Percentiles rank a stretch among this genome's conserved stretches.
Evolutionary conservation across 2,329 filamentous ascomycete genomes (phyloP).

Genomic region (Aureobasidium pullulans): DNA sequence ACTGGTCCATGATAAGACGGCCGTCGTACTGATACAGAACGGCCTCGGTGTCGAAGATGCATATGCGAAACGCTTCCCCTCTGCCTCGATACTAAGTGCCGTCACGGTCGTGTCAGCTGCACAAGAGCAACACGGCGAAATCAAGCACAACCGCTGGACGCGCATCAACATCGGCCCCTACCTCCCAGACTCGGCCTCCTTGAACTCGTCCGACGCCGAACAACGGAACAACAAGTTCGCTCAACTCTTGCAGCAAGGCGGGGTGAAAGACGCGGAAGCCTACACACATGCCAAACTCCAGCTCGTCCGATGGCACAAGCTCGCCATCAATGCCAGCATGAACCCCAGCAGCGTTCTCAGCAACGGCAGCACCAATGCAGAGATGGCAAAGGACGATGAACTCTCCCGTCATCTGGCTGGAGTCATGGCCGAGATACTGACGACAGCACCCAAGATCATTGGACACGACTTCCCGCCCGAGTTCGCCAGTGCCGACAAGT

Average conservation of each 20-base stretch:
- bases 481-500: constrained; percentile 56
- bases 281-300: constrained; percentile 61
- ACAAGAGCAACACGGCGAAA: constrained; percentile 54
- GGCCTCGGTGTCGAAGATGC: constrained; percentile 63
- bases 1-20: constrained; percentile 47
- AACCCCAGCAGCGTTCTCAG: constrained; percentile 64
- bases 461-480: constrained; percentile 52
- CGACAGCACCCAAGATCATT: constrained; percentile 55
- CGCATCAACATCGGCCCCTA: constrained; percentile 63
- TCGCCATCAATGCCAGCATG: constrained; percentile 69
- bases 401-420: constrained; percentile 54
- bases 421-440: constrained; percentile 64
- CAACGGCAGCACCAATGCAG: constrained; percentile 56
- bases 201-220: constrained; percentile 28
- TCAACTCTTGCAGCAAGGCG: constrained; percentile 51
- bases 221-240: constrained; percentile 44
- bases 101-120: constrained; percentile 64
- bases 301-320: constrained; percentile 67
- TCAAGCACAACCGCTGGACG: constrained; percentile 68
- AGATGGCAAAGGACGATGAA: constrained; percentile 58
- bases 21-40: constrained; percentile 63
- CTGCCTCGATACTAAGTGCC: constrained; percentile 55
- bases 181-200: constrained; percentile 39
- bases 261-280: constrained; percentile 57
- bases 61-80: constrained; percentile 55